Conservation (phyloP, 495 filamentous ascomycete species). For the Tirmania nivea region DNA sequence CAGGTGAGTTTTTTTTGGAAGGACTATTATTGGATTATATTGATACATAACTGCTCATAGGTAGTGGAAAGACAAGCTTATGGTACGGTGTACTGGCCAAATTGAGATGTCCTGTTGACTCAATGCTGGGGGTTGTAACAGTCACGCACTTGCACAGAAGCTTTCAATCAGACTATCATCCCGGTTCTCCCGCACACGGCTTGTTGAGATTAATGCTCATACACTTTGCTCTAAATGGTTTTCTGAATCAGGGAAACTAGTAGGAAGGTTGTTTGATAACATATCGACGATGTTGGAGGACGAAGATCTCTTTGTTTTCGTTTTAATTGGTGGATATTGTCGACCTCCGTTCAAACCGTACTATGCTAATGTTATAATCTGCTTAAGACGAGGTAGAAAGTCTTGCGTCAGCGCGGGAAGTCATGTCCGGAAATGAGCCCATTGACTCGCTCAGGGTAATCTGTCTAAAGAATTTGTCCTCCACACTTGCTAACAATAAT, state of each 20-base stretch:
- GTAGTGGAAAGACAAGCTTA: slow-evolving; percentile 27
- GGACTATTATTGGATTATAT: not conserved
- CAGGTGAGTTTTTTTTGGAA: slow-evolving; percentile 17
- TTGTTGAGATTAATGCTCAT: slow-evolving; percentile 32
- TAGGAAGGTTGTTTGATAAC: slow-evolving; percentile 28
- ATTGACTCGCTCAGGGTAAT: slow-evolving; percentile 27
- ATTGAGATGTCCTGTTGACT: not conserved
- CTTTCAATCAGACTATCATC: slow-evolving; percentile 32
- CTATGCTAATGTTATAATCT: not conserved
- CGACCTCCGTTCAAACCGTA: not conserved
- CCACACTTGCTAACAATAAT: not conserved
- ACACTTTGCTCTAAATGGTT: slow-evolving; percentile 33
- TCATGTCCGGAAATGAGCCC: slow-evolving; percentile 27
- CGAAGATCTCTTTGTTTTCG: slow-evolving; percentile 25
- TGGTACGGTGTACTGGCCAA: slow-evolving; percentile 2
- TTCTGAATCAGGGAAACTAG: slow-evolving; percentile 33
- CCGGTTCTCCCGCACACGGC: slow-evolving; percentile 22
- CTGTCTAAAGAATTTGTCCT: not conserved
- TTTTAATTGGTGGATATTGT: slow-evolving; percentile 25
- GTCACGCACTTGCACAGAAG: slow-evolving; percentile 33
- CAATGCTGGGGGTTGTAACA: not conserved
- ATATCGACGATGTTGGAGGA: slow-evolving; percentile 27
- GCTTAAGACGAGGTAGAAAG: slow-evolving; percentile 32
- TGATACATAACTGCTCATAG: not conserved
- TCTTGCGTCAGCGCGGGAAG: slow-evolving; percentile 26